Conservation (phyloP, 805 yeast species). For the Kazachstania africana region DNA sequence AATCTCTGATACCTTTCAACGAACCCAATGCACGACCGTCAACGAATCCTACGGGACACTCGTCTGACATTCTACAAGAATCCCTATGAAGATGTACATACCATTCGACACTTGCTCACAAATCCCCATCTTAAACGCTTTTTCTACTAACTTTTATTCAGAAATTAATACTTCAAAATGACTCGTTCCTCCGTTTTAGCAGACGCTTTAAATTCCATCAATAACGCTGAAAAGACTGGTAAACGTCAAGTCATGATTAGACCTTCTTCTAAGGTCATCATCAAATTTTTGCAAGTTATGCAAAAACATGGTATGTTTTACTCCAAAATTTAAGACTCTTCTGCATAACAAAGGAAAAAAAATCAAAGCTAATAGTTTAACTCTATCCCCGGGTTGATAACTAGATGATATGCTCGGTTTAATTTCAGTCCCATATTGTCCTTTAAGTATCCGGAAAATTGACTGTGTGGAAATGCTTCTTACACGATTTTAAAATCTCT, state of each 20-base stretch:
- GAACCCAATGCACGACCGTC: not conserved
- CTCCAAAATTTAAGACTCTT: not conserved
- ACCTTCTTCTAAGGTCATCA: conserved; percentile 96
- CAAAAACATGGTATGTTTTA: conserved; percentile 72
- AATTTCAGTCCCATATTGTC: conserved; percentile 90
- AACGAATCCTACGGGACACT: conserved; percentile 3
- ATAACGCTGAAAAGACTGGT: conserved; percentile 98
- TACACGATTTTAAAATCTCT: conserved; percentile 41
- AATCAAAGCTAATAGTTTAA: not conserved
- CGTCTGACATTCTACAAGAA: not conserved
- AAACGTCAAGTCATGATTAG: conserved; percentile 96
- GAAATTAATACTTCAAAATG: conserved; percentile 38
- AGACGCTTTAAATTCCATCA: conserved; percentile 94
- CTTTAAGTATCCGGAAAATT: conserved; percentile 93
- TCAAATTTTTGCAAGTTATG: conserved; percentile 91
- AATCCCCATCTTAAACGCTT: not conserved
- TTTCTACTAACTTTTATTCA: not conserved
- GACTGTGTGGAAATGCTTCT: conserved; percentile 46
- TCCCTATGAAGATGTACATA: not conserved
- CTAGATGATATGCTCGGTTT: conserved; percentile 86
- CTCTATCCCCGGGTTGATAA: conserved; percentile 75
- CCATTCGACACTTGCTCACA: not conserved
- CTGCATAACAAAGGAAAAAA: not conserved
- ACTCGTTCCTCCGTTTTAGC: conserved; percentile 97
- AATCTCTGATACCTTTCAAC: conserved; percentile 10